Evolutionary conservation across 1,284 basidiomycete genomes (phyloP).

Genomic region (Rhodotorula sp.): DNA sequence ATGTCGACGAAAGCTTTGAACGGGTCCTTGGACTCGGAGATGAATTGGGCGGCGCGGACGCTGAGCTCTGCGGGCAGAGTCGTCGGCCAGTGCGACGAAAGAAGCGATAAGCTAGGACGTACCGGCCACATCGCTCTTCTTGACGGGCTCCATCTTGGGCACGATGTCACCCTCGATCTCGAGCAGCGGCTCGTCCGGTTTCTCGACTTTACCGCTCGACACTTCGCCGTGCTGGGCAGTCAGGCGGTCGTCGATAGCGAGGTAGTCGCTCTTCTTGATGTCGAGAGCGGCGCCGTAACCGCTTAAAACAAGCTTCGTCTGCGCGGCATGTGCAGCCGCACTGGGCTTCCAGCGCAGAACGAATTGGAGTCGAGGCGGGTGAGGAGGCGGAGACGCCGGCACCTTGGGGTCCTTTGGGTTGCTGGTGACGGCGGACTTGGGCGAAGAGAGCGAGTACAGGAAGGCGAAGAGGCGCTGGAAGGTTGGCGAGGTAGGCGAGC

Average conservation of each 20-base stretch:
- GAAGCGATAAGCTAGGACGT: not conserved
- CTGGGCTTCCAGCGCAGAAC: slow-evolving; percentile 47
- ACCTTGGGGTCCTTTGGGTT: slow-evolving; percentile 38
- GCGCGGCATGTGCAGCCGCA: not conserved
- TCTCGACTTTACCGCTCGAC: slow-evolving; percentile 26
- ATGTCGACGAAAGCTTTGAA: slow-evolving; percentile 68
- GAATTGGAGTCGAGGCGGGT: slow-evolving; percentile 30
- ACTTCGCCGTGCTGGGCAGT: not conserved
- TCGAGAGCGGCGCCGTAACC: slow-evolving; percentile 91
- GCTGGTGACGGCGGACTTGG: slow-evolving; percentile 39
- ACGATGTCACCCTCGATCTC: slow-evolving; percentile 15
- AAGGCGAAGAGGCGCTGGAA: slow-evolving; percentile 25
- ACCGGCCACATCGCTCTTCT: slow-evolving; percentile 37
- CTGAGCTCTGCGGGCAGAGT: slow-evolving; percentile 62
- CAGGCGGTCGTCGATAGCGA: slow-evolving; percentile 81
- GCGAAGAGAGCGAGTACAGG: slow-evolving; percentile 18
- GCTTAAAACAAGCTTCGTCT: slow-evolving; percentile 59
- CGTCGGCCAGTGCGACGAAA: not conserved
- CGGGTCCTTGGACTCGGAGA: slow-evolving; percentile 63
- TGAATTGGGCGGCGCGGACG: slow-evolving; percentile 69
- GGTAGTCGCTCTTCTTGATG: slow-evolving; percentile 95
- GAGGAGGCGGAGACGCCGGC: not conserved
- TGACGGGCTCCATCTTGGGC: slow-evolving; percentile 37
- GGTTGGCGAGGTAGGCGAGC: slow-evolving; percentile 53
- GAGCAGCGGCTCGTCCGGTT: slow-evolving; percentile 46